Evolutionary conservation across 192 early-diverging fungal species (phyloP), one percentile per base, ranked within the genome.

Genomic region (Coemansia asiatica): DNA sequence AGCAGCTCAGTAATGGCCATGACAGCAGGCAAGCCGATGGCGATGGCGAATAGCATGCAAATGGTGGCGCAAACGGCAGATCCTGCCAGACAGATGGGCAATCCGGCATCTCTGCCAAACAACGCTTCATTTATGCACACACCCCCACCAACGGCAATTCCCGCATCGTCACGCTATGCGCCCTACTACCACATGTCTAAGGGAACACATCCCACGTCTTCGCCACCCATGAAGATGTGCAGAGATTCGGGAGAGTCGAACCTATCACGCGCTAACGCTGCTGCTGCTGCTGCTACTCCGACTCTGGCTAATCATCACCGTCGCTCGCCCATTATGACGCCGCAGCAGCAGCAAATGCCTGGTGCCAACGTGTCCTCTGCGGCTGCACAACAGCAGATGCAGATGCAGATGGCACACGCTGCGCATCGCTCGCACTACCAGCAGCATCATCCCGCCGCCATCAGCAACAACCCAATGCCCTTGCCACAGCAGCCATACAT

Each of bases 171-270:
- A 71, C 78, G 68, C 58, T 75, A 71, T 68, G 62, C 65, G 12
- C 72, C 78, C 46, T 80, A 75, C 46, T 80, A 75, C 73, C 72
- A 75, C 72, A 80, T 75, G 66, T 49, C 68, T 28, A 66, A 57
- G 35, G 38, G 66, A 53, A 33, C 76, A 48, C 35, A 58, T 16
- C 26, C 51, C 51, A 53, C 54, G 33, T 51, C 71, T 25, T 40
- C 61, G 36, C 57, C 57, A 44, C 57, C 57, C 19, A 44, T 21
- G 35, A 60, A 60, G 10, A 9, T 44, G 13, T 23, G 38, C 36
- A 60, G 35, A 40, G 56, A 57, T 26, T 22, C 7, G 33, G 57
- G 2, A 61, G 47, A 61, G 46, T 50, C 25, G 46, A 60, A 44
- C 21, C 19, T 26, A 26, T 36, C 57, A 57, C 64, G 56, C 21